Percentiles rank a stretch among this genome's conserved stretches.
Conservation (phyloP, 441 rosid genomes). For the Mallotus repandus region DNA sequence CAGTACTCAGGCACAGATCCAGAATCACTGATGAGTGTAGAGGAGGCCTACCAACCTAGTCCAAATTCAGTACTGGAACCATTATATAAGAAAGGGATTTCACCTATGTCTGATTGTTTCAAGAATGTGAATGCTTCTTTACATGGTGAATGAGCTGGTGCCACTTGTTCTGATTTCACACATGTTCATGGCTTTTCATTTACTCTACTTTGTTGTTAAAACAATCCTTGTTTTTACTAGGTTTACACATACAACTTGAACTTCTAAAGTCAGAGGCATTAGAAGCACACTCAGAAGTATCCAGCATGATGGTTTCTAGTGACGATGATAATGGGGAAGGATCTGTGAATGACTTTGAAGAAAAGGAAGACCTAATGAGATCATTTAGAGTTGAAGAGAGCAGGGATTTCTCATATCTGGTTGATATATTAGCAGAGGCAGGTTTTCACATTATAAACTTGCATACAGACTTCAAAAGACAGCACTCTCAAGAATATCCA, state of each 20-base stretch:
- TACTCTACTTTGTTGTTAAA: not conserved
- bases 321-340: slow-evolving; percentile 45
- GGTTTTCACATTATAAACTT: slow-evolving; percentile 35
- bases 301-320: slow-evolving; percentile 57
- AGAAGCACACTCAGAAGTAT: slow-evolving; percentile 51
- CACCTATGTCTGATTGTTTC: slow-evolving; percentile 33
- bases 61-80: slow-evolving; percentile 84
- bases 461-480: slow-evolving; percentile 18
- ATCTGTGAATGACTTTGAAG: slow-evolving; percentile 26
- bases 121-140: slow-evolving; percentile 27
- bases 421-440: slow-evolving; percentile 62
- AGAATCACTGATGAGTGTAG: slow-evolving; percentile 48
- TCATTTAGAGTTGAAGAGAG: slow-evolving; percentile 40
- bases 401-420: slow-evolving; percentile 63
- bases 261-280: slow-evolving; percentile 47
- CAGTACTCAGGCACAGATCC: slow-evolving; percentile 38
- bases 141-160: slow-evolving; percentile 38
- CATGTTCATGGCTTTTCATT: not conserved
- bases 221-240: slow-evolving; percentile 28
- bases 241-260: slow-evolving; percentile 45
- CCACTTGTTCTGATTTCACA: not conserved
- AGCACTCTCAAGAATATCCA: slow-evolving; percentile 35
- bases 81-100: slow-evolving; percentile 35
- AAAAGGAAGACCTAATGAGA: slow-evolving; percentile 30
- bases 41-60: slow-evolving; percentile 64